phyloP scores from a whole-genome alignment of 1,284 basidiomycete genomes.

The Paramarasmius palmivorus region DNA sequence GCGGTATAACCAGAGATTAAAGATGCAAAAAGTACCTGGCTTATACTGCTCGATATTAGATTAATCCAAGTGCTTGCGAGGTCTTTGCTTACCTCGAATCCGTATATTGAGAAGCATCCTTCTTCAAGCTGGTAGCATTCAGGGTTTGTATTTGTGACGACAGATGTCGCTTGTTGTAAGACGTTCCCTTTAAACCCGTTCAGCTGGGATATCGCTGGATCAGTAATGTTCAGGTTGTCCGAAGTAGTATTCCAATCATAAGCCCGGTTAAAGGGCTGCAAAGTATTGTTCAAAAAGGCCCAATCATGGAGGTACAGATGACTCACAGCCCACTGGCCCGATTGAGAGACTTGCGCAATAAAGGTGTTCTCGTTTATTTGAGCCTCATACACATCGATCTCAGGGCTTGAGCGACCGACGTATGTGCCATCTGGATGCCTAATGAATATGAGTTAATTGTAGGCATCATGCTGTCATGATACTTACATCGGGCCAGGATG shows the following conservation, averaged over 20 bases:
- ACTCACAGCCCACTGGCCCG: constrained; percentile 31
- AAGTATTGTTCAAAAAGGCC: background rate
- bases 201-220: background rate
- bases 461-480: too few species aligned
- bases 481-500: constrained; percentile 68
- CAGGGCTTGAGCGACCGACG: constrained; percentile 53
- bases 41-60: too few species aligned
- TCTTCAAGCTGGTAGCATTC: background rate
- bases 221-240: background rate
- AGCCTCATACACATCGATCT: constrained; percentile 43
- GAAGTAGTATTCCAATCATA: constrained; percentile 9
- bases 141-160: background rate
- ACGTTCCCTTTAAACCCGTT: background rate
- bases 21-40: too few species aligned
- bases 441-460: too few species aligned
- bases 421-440: constrained; percentile 52
- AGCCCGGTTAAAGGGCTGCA: constrained; percentile 11
- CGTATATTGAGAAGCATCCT: too few species aligned
- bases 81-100: too few species aligned
- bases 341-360: constrained; percentile 14
- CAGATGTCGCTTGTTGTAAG: background rate
- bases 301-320: background rate
- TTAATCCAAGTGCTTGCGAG: too few species aligned
- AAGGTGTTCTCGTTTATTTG: background rate
- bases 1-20: too few species aligned